Evolutionary conservation across 1,139 yeast genomes (phyloP), one percentile per base, ranked within the genome.

Genomic region (Arxiozyma telluris): DNA sequence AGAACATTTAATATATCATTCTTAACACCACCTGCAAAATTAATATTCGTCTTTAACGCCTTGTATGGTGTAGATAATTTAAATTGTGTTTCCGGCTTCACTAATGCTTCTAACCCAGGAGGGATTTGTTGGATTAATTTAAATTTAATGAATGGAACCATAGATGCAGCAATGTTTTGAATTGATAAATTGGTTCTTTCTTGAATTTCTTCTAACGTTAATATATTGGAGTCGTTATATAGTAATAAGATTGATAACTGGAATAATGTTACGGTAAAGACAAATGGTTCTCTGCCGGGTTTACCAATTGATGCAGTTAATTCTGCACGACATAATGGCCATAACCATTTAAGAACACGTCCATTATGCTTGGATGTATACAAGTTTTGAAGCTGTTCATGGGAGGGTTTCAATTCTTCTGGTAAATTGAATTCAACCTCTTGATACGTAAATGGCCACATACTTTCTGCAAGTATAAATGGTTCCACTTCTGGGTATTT

Each of bases 281-380:
- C 73, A 60, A 87, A 88, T 54, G 96, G 95, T 4, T 93, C 89
- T 64, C 85, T 84, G 7, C 95, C 91, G 53, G 85, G 84, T 61
- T 84, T 83, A 7, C 93, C 81, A 59, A 90, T 79, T 66, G 87
- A 87, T n/a, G 96, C 96, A 70, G 83, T 87, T 54, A 94, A 73
- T 68, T 94, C 99, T 58, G 96, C 95, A 70, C 94, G 87, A 48
- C 96, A 89, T 66, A 89, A 83, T 62, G 89, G 87, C 97, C 98
- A 94, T 56, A 93, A 78, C 98, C 98, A 94, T 66, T 87, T 86
- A 64, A 94, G 79, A 61, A 89, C 84, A 69, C 98, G 80, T 17
- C 98, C 98, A 57, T 77, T 81, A 69, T 93, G 97, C 64, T 87
- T 87, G 49, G 77, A 74, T 50, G 81, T 78, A 68, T 93, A 94